Base-by-base conservation (phyloP, 805 yeast genomes). In the Candida gorgasii region DNA sequence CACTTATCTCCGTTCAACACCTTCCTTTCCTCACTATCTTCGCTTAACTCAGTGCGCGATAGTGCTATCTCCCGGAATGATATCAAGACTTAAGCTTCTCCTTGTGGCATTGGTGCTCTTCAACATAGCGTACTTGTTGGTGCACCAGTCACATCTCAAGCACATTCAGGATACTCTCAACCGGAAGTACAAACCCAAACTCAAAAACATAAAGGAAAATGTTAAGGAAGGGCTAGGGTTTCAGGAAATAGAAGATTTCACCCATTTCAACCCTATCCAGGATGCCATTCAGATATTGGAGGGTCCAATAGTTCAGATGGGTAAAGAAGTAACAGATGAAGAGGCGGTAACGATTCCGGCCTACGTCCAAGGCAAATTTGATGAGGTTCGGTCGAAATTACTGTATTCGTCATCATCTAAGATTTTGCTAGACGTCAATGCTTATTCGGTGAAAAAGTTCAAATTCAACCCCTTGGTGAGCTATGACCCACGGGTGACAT, bases 401-500 rank as follows among this genome's bases (percentile, higher is more conserved):
- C 31, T 20, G 48, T 52, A 26, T n/a, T 8, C 3, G 4, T 3
- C 17, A 2, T 15, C 19, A 19, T 19, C 24, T 39, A 42, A 15
- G 62, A 58, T 27, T 56, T 57, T 44, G 23, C 39, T 32, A 46
- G 43, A 32, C 8, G 18, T 34, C 7, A 18, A 20, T 13, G 29
- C 4, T 3, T 34, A n/a, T 20, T 15, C 37, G 18, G 8, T 34
- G 3, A 12, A 20, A 4, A 34, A 34, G 20, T 20, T 19, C 9
- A 34, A 20, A 23, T 20, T 7, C 28, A 34, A 34, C 14, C 37
- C 37, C 2, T 34, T 34, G 12, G 19, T 34, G 13, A 34, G 37
- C 16, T 73, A 67, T 47, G 86, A 82, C 47, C 86, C 86, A 13
- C 58, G 86, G 32, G 64, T 81, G 46, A 73, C 84, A 0, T 63